Conservation (phyloP, 768 basidiomycete genomes). For the Collybia nuda region DNA sequence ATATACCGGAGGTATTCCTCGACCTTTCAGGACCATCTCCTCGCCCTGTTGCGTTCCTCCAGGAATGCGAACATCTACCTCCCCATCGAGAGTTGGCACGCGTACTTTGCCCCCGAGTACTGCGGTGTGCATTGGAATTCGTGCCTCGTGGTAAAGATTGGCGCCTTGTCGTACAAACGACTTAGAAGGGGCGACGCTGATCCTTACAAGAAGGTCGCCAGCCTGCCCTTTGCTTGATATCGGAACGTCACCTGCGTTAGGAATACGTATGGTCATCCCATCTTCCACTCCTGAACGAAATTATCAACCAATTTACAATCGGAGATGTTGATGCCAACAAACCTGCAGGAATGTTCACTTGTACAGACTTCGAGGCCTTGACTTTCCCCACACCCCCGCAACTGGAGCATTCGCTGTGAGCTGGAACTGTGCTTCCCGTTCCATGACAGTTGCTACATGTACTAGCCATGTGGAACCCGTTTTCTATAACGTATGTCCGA, state of each 20-base stretch:
- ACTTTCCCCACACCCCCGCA: slow-evolving; percentile 92
- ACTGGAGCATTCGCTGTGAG: slow-evolving; percentile 69
- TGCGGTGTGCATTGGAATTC: slow-evolving; percentile 88
- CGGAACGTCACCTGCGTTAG: slow-evolving; percentile 82
- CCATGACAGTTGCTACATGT: slow-evolving; percentile 86
- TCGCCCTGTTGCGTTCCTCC: slow-evolving; percentile 95
- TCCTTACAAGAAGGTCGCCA: slow-evolving; percentile 86
- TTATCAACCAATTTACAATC: slow-evolving; percentile 7
- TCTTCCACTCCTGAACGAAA: slow-evolving; percentile 78
- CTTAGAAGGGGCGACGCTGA: slow-evolving; percentile 82
- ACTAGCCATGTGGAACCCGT: slow-evolving; percentile 95
- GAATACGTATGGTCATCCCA: slow-evolving; percentile 86
- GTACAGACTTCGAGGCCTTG: slow-evolving; percentile 71
- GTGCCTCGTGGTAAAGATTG: slow-evolving; percentile 87
- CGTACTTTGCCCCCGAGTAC: slow-evolving; percentile 91
- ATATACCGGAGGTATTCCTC: slow-evolving; percentile 72
- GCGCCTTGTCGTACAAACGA: slow-evolving; percentile 88
- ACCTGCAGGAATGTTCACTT: slow-evolving; percentile 87
- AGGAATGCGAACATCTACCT: slow-evolving; percentile 92
- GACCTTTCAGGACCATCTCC: slow-evolving; percentile 90
- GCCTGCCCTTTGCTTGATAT: slow-evolving; percentile 71
- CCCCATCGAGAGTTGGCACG: slow-evolving; percentile 93
- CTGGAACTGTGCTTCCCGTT: slow-evolving; percentile 76
- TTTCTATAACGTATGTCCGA: slow-evolving; percentile 85
- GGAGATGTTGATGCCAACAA: slow-evolving; percentile 24